Percentiles rank a stretch among this genome's conserved stretches.
Conservation (phyloP, 148 eudicot species). For the Drosera capensis region DNA sequence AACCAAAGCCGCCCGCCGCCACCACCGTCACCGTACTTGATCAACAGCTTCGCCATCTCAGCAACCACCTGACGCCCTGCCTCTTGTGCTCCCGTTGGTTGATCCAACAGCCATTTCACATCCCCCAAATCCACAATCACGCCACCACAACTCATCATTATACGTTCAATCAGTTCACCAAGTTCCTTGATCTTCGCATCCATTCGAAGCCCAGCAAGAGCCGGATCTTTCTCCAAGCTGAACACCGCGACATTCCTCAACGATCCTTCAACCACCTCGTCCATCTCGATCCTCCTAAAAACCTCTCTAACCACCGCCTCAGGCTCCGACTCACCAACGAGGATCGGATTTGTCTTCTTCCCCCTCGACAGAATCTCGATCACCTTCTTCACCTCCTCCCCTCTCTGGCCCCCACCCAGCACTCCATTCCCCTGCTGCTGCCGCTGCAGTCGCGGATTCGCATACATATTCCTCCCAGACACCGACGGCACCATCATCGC, state of each 20-base stretch:
- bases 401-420: slow-evolving; percentile 14
- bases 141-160: slow-evolving; percentile 21
- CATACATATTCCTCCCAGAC: slow-evolving; percentile 24
- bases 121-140: slow-evolving; percentile 58
- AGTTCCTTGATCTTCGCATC: slow-evolving; percentile 25
- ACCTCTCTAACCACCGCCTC: slow-evolving; percentile 42
- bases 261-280: slow-evolving; percentile 30
- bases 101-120: slow-evolving; percentile 32
- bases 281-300: slow-evolving; percentile 30
- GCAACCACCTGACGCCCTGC: slow-evolving; percentile 17
- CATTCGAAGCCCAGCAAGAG: slow-evolving; percentile 17
- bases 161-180: slow-evolving; percentile 27
- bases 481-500: slow-evolving; percentile 7
- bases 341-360: slow-evolving; percentile 51
- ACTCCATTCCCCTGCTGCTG: slow-evolving; percentile 14
- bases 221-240: slow-evolving; percentile 24
- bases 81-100: slow-evolving; percentile 19
- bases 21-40: slow-evolving; percentile 15
- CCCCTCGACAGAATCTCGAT: slow-evolving; percentile 34
- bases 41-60: slow-evolving; percentile 23
- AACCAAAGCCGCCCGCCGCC: slow-evolving; percentile 42
- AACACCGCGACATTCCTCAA: slow-evolving; percentile 37
- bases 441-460: slow-evolving; percentile 42
- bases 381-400: slow-evolving; percentile 46
- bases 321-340: slow-evolving; percentile 64